phyloP scores from a whole-genome alignment of 192 early-diverging fungal species.

The Backusella psychrophila region DNA sequence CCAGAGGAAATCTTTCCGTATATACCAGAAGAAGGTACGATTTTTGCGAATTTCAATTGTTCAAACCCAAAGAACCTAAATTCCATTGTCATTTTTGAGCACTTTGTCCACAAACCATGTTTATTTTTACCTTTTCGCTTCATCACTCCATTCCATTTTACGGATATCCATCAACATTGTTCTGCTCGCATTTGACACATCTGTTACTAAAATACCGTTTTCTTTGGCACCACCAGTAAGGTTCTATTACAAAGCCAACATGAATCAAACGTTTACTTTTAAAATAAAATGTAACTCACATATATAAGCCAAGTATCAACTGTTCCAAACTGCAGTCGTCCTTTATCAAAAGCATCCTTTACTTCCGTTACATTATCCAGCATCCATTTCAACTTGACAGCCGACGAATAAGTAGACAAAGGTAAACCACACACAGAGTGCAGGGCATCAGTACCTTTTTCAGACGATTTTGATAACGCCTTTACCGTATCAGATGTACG shows the following conservation, averaged over 20 bases:
- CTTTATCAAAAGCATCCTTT: slow-evolving; percentile 67
- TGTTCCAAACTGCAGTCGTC: slow-evolving; percentile 80
- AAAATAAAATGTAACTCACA: slow-evolving; percentile 36
- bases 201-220: slow-evolving; percentile 78
- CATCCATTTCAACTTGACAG: slow-evolving; percentile 90
- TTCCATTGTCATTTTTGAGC: not conserved
- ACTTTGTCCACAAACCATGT: not conserved
- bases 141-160: slow-evolving; percentile 76
- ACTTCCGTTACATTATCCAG: slow-evolving; percentile 80
- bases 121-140: slow-evolving; percentile 42
- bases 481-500: slow-evolving; percentile 80
- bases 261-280: not conserved
- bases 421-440: slow-evolving; percentile 78
- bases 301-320: slow-evolving; percentile 95
- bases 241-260: slow-evolving; percentile 46
- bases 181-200: slow-evolving; percentile 90
- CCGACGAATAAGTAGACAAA: slow-evolving; percentile 92
- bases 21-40: slow-evolving; percentile 76
- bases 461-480: slow-evolving; percentile 47
- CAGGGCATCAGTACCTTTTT: slow-evolving; percentile 36
- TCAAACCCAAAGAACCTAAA: slow-evolving; percentile 33
- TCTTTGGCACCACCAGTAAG: slow-evolving; percentile 70
- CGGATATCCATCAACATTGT: slow-evolving; percentile 94
- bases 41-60: slow-evolving; percentile 71
- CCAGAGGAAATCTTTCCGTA: slow-evolving; percentile 67